Conservation (phyloP, 768 basidiomycete species). For the Agaricus subrufescens region DNA sequence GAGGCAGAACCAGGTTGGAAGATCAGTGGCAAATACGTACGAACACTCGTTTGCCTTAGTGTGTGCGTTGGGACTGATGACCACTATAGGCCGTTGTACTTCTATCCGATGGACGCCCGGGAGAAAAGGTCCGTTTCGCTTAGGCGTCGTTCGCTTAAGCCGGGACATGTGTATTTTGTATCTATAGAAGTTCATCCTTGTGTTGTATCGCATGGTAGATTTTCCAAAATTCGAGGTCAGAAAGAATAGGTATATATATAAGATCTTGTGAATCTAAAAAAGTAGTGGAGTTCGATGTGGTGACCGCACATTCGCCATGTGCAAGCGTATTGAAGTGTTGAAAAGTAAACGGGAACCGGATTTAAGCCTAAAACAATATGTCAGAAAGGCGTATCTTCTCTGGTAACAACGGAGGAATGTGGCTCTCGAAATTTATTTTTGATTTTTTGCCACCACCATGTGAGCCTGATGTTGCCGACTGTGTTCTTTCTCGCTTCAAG, state of each 20-base stretch:
- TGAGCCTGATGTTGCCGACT: not conserved
- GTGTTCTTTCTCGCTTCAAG: no score
- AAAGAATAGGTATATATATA: no score
- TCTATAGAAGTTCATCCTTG: not conserved
- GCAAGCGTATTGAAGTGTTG: no score
- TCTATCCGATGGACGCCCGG: constrained; percentile 82
- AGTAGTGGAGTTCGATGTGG: no score
- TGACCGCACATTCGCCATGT: no score
- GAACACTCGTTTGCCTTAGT: constrained; percentile 18
- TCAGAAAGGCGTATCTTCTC: no score
- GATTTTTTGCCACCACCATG: not conserved
- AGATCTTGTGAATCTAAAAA: no score
- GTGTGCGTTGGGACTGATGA: not conserved
- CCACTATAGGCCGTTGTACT: constrained; percentile 73
- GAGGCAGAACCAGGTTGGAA: constrained; percentile 91
- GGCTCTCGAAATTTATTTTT: not conserved
- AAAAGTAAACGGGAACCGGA: no score
- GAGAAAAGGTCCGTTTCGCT: constrained; percentile 81
- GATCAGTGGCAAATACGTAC: constrained; percentile 93
- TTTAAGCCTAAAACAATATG: no score
- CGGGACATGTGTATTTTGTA: not conserved
- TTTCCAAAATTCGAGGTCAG: not conserved
- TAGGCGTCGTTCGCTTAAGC: constrained; percentile 4
- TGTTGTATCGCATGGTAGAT: not conserved
- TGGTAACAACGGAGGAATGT: not conserved